Evolutionary conservation across 148 eudicot genomes (phyloP).

Genomic region (Amaranthus cruentus): DNA sequence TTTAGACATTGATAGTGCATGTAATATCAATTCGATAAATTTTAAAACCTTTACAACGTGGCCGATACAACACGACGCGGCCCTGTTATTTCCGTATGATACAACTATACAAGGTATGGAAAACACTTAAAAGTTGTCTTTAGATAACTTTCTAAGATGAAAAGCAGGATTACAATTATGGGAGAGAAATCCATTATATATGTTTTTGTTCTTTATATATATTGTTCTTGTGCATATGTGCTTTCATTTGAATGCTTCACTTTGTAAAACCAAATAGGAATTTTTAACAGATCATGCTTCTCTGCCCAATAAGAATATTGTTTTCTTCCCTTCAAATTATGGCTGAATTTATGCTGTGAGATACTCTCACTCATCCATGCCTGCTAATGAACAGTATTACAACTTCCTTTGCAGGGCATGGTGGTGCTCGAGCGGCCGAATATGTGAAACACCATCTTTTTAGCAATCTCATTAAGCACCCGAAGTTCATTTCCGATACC

Average conservation of each 20-base stretch:
- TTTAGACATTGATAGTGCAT: no score
- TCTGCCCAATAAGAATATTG: background rate
- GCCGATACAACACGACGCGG: no score
- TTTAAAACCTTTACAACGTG: no score
- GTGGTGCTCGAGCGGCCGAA: constrained; percentile 98
- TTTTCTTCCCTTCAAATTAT: background rate
- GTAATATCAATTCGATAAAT: no score
- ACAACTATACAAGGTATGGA: background rate
- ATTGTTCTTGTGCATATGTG: background rate
- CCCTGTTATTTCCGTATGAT: no score
- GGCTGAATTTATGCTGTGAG: background rate
- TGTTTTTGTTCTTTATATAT: background rate
- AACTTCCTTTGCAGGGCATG: constrained; percentile 60
- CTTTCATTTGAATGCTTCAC: background rate
- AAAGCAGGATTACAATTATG: background rate
- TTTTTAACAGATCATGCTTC: background rate
- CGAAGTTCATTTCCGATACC: constrained; percentile 94
- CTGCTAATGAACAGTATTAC: background rate
- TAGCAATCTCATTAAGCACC: constrained; percentile 84
- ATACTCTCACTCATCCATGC: background rate
- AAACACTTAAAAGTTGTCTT: background rate
- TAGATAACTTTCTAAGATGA: background rate
- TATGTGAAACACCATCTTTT: constrained; percentile 90
- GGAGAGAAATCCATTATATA: background rate
- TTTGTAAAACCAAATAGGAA: background rate